Evolutionary conservation across 1,284 basidiomycete genomes (phyloP), one percentile per base, ranked within the genome.

Genomic region (Papiliotrema nemorosa): DNA sequence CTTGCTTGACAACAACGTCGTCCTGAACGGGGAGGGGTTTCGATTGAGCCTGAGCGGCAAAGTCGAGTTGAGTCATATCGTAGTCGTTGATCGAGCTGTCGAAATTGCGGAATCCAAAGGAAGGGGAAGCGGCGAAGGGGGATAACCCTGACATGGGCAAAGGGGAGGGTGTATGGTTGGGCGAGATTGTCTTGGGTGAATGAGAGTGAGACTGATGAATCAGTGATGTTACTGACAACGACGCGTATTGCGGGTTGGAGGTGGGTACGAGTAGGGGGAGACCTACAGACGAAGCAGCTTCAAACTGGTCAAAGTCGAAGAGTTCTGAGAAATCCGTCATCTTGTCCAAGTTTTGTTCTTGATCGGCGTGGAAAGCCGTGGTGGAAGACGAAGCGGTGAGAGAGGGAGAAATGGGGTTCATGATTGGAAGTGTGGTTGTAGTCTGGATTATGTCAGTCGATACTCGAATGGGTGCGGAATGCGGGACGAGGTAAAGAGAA

Each of bases 161-260:
- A 35, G 70, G 69, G 6, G 69, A 71, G 6, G 70, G 70, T 2
- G 70, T 73, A 50, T 63, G 59, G 47, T 71, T 70, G 33, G 64
- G 63, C 2, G 70, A 70, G 22, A 64, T 63, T 26, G 70, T 71
- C 6, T 53, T 56, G 7, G 67, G 67, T 12, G 69, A 71, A 49
- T 72, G 66, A 9, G 54, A 47, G 43, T 60, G 61, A 38, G 52
- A 61, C 58, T 61, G 41, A 25, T 41, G 22, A n/a, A 24, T 16
- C 18, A 33, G 24, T 24, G 46, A 39, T 26, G 43, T 47, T 16
- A 34, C 33, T 49, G 42, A 33, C 51, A 25, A 44, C 27, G 36
- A 18, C 20, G 16, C 14, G n/a, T n/a, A n/a, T n/a, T 35, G 21
- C 6, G 3, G 34, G 18, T n/a, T 31, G 31, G 39, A 24, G 26